These are phyloP conservation scores for Lentinula guzmanii DNA, from an alignment of 768 basidiomycete genomes.

Conservation along the genomic window DNA sequence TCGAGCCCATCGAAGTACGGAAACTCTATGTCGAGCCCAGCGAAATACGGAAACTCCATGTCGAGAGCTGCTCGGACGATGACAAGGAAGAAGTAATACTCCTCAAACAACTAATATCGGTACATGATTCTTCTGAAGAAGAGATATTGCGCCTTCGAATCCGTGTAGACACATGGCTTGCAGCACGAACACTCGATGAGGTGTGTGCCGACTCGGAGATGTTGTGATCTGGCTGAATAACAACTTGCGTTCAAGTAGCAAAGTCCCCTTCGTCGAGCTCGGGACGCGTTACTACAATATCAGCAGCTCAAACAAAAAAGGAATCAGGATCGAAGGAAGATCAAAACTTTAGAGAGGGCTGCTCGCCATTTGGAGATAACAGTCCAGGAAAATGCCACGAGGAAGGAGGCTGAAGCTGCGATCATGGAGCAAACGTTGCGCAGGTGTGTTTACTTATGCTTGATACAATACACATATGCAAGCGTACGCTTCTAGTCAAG, in stretches of 20 bases:
- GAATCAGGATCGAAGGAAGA: background rate
- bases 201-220: background rate
- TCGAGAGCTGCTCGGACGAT: background rate
- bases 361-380: background rate
- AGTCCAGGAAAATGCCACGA: background rate
- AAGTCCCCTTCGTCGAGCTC: conserved; percentile 3
- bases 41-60: conserved; percentile 4
- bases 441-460: background rate
- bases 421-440: conserved; percentile 2
- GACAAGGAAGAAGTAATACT: background rate
- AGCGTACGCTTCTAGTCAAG: background rate
- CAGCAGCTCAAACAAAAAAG: background rate
- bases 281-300: background rate
- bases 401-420: conserved; percentile 2
- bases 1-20: conserved; percentile 3
- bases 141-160: background rate
- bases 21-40: conserved; percentile 5
- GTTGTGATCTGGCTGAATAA: background rate
- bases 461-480: background rate
- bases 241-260: background rate
- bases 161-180: background rate
- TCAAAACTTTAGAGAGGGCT: background rate
- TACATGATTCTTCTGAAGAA: background rate
- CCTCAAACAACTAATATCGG: background rate
- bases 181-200: background rate